Conservation (phyloP, 805 yeast species). For the Sugiyamaella boreocaroliniensis region DNA sequence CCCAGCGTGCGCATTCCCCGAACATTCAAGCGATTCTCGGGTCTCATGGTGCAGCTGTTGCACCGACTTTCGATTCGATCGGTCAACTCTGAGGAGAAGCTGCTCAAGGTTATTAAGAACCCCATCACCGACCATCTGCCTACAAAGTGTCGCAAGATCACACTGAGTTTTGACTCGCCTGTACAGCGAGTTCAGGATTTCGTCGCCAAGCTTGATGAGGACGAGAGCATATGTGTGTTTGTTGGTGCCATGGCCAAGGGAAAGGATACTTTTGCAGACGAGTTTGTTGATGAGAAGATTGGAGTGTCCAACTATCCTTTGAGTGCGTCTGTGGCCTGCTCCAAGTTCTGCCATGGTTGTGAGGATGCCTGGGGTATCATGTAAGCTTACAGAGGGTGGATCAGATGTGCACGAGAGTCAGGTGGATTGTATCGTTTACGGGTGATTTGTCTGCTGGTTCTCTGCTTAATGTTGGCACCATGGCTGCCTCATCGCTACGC, state of each 20-base stretch:
- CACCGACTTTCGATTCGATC: constrained; percentile 90
- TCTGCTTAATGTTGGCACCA: no score
- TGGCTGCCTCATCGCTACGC: no score
- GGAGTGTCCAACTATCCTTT: constrained; percentile 94
- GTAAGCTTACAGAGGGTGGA: constrained; percentile 20
- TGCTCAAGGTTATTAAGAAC: constrained; percentile 89
- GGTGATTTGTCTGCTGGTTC: not conserved
- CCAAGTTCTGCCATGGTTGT: constrained; percentile 97
- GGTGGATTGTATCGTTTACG: not conserved
- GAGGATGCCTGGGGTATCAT: constrained; percentile 95
- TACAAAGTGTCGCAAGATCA: constrained; percentile 87
- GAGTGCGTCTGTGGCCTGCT: constrained; percentile 96
- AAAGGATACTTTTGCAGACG: constrained; percentile 95
- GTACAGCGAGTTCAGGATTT: constrained; percentile 85
- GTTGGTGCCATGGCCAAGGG: constrained; percentile 99
- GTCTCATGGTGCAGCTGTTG: constrained; percentile 92
- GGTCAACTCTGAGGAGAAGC: constrained; percentile 90
- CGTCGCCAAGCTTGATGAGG: constrained; percentile 68
- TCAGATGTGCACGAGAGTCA: not conserved
- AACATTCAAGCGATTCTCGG: constrained; percentile 95
- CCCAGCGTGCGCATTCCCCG: constrained; percentile 97
- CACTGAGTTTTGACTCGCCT: constrained; percentile 87
- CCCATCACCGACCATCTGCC: constrained; percentile 97
- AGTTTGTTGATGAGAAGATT: constrained; percentile 90
- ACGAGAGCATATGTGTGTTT: constrained; percentile 93